phyloP scores from a whole-genome alignment of 352 stramenopile genomes.

The Pythium phragmiticola region DNA sequence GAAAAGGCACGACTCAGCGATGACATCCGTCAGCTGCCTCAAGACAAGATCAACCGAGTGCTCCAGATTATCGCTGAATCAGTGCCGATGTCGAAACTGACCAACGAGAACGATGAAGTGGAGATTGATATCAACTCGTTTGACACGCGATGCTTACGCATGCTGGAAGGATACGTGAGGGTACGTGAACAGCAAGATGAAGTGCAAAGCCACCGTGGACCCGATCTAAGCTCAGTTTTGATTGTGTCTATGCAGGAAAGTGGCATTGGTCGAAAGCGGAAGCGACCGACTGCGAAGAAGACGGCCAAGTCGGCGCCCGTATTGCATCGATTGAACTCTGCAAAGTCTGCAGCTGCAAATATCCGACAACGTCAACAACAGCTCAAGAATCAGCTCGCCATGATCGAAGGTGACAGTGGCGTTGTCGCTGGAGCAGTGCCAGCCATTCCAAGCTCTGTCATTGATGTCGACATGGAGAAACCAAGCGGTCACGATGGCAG shows the following conservation, averaged over 20 bases:
- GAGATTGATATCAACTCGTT: conserved; percentile 90
- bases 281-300: conserved; percentile 62
- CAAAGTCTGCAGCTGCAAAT: conserved; percentile 78
- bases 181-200: conserved; percentile 38
- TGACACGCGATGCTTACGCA: conserved; percentile 81
- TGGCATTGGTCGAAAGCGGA: conserved; percentile 84
- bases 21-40: conserved; percentile 76
- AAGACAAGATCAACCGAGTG: conserved; percentile 88
- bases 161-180: conserved; percentile 88
- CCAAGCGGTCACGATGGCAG: conserved; percentile 33
- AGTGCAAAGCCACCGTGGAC: not conserved
- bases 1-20: conserved; percentile 81
- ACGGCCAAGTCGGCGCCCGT: conserved; percentile 47
- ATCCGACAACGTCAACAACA: conserved; percentile 73
- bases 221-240: not conserved
- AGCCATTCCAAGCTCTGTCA: conserved; percentile 7
- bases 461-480: conserved; percentile 47
- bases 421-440: not conserved
- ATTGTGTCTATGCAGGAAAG: conserved; percentile 55
- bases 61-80: conserved; percentile 88
- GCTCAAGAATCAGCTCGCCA: conserved; percentile 73
- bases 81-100: conserved; percentile 79
- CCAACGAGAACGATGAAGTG: conserved; percentile 85
- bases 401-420: conserved; percentile 50
- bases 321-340: conserved; percentile 71